phyloP scores from a whole-genome alignment of 2,329 filamentous ascomycete genomes.

The Calonectria fujianensis region DNA sequence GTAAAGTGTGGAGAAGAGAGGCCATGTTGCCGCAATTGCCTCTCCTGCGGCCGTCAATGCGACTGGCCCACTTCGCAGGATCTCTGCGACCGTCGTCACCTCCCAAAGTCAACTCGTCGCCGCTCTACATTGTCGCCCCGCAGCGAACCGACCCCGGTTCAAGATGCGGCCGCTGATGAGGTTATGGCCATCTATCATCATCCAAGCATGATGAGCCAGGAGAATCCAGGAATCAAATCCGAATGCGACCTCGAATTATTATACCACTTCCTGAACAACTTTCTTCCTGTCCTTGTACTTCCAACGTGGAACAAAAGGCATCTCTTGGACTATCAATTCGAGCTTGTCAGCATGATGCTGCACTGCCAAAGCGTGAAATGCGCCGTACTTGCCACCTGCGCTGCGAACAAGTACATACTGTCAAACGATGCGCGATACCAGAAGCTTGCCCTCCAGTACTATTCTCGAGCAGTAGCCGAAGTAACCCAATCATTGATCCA shows the following conservation, averaged over 20 bases:
- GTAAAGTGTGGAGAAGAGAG: conserved; percentile 41
- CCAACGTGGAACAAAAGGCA: conserved; percentile 35
- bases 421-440: conserved; percentile 30
- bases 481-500: conserved; percentile 16
- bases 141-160: not conserved
- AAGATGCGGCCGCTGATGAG: not conserved
- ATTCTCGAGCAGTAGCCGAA: conserved; percentile 34
- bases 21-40: conserved; percentile 39
- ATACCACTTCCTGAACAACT: conserved; percentile 40
- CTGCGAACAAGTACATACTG: conserved; percentile 38
- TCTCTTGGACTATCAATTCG: conserved; percentile 33
- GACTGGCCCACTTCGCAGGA: conserved; percentile 35
- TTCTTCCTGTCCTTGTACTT: conserved; percentile 31
- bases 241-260: conserved; percentile 34
- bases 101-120: not conserved
- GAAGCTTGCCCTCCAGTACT: conserved; percentile 32
- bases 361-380: conserved; percentile 36
- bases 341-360: conserved; percentile 40
- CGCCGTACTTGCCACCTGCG: conserved; percentile 34
- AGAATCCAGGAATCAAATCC: conserved; percentile 4
- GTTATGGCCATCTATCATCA: not conserved
- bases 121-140: not conserved
- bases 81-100: conserved; percentile 33
- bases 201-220: not conserved
- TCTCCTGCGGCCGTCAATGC: conserved; percentile 24